A percentile compares a stretch with the other conserved stretches of the same genome.
These are phyloP conservation scores for Blastomyces parvus DNA, from an alignment of 2,329 filamentous ascomycete species.

Conservation along the genomic window DNA sequence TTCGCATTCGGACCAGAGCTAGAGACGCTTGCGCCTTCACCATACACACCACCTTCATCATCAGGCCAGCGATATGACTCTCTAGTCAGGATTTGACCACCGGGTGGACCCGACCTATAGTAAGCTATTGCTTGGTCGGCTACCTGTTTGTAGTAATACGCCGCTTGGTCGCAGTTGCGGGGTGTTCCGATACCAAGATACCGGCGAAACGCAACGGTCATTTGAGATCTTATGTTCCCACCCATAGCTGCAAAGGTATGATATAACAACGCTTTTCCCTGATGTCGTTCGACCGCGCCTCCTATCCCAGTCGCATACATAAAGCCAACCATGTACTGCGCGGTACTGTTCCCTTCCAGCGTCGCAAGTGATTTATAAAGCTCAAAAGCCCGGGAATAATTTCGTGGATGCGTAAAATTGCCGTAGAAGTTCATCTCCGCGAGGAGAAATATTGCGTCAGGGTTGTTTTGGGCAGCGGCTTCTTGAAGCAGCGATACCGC, in stretches of 20 bases:
- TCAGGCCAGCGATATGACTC: slow-evolving; percentile 83
- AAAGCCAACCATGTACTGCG: slow-evolving; percentile 89
- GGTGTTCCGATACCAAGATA: slow-evolving; percentile 76
- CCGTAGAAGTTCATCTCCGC: slow-evolving; percentile 96
- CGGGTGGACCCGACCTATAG: slow-evolving; percentile 81
- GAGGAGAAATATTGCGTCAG: slow-evolving; percentile 79
- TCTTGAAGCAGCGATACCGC: slow-evolving; percentile 51
- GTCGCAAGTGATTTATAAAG: slow-evolving; percentile 71
- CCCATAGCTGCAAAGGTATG: slow-evolving; percentile 85
- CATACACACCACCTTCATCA: slow-evolving; percentile 84
- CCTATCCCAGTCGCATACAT: slow-evolving; percentile 93
- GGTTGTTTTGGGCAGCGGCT: slow-evolving; percentile 47
- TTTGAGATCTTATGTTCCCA: slow-evolving; percentile 76
- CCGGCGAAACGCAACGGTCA: slow-evolving; percentile 84
- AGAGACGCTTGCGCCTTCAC: slow-evolving; percentile 82
- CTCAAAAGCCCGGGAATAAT: slow-evolving; percentile 69
- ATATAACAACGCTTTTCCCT: slow-evolving; percentile 85
- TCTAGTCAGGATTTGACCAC: slow-evolving; percentile 65
- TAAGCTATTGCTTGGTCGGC: slow-evolving; percentile 87
- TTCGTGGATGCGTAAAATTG: slow-evolving; percentile 77
- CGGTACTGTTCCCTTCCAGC: slow-evolving; percentile 74
- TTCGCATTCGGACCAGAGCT: slow-evolving; percentile 78
- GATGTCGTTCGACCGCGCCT: slow-evolving; percentile 68
- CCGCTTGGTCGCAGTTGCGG: slow-evolving; percentile 74
- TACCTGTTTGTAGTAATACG: slow-evolving; percentile 82